Percentiles rank a stretch among this genome's conserved stretches.
Conservation (phyloP, 148 eudicot species). For the Camellia sinensis region DNA sequence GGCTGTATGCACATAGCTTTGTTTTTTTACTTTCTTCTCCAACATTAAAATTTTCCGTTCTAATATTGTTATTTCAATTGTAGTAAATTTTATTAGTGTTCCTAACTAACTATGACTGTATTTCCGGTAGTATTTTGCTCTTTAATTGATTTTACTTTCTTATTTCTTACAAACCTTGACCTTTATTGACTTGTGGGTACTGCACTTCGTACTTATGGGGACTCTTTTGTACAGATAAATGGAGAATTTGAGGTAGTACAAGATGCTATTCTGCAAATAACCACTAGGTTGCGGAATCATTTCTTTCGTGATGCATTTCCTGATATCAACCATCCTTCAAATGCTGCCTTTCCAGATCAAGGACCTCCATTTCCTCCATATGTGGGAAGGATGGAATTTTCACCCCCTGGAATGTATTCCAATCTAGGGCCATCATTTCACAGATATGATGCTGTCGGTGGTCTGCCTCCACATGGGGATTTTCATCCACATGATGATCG, state of each 20-base stretch:
- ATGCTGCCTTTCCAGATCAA: conserved; percentile 60
- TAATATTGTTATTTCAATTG: background rate
- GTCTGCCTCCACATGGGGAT: conserved; percentile 57
- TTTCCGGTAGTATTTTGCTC: background rate
- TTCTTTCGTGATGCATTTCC: conserved; percentile 89
- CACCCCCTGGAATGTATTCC: conserved; percentile 67
- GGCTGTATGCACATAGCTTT: background rate
- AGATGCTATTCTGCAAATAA: conserved; percentile 89
- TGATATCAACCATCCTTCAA: conserved; percentile 38
- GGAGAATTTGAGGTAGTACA: conserved; percentile 77
- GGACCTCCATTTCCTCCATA: conserved; percentile 51
- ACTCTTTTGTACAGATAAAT: conserved; percentile 50
- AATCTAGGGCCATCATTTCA: conserved; percentile 60
- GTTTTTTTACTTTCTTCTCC: background rate
- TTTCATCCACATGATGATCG: conserved; percentile 67
- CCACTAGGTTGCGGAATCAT: conserved; percentile 63
- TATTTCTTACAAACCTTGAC: background rate
- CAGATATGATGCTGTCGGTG: conserved; percentile 59
- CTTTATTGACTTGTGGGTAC: background rate
- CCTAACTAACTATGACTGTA: background rate
- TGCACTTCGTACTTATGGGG: background rate
- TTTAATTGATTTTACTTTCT: background rate
- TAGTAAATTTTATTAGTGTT: background rate
- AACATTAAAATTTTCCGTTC: background rate
- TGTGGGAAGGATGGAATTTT: conserved; percentile 62